Conservation (phyloP, 2,329 filamentous ascomycete genomes). For the Trichoderma breve region DNA sequence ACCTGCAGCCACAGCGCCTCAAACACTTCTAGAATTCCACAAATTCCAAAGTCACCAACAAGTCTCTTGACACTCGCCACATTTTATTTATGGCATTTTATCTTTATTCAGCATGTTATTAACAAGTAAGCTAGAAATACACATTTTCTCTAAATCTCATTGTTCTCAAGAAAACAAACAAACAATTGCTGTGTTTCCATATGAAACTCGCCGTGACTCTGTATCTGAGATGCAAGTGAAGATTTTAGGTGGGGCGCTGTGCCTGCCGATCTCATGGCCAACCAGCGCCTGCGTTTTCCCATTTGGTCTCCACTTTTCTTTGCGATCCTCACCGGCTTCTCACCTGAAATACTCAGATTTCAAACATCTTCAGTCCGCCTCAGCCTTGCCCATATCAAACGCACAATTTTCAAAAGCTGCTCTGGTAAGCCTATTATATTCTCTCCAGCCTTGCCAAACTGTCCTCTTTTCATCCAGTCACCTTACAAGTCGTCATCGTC, state of each 20-base stretch:
- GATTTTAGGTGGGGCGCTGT: slow-evolving; percentile 1
- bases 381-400: background rate
- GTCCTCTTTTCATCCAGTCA: background rate
- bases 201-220: background rate
- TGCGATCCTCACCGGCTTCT: background rate
- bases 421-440: background rate
- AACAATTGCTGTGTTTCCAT: background rate
- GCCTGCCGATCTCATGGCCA: slow-evolving; percentile 2
- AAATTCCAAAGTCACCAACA: background rate
- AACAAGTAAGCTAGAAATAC: background rate
- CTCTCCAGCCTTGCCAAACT: background rate
- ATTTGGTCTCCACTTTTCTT: background rate
- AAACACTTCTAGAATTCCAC: background rate
- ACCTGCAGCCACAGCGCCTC: background rate
- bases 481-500: background rate
- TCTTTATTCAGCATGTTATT: background rate
- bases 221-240: slow-evolving; percentile 15
- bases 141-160: background rate
- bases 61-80: background rate
- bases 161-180: background rate
- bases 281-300: slow-evolving; percentile 8
- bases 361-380: background rate
- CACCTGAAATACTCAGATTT: background rate
- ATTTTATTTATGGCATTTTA: background rate
- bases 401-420: background rate